Percentiles rank a stretch among this genome's conserved stretches.
These are phyloP conservation scores for Daldinia loculata DNA, from an alignment of 495 filamentous ascomycete genomes.

Conservation along the genomic window DNA sequence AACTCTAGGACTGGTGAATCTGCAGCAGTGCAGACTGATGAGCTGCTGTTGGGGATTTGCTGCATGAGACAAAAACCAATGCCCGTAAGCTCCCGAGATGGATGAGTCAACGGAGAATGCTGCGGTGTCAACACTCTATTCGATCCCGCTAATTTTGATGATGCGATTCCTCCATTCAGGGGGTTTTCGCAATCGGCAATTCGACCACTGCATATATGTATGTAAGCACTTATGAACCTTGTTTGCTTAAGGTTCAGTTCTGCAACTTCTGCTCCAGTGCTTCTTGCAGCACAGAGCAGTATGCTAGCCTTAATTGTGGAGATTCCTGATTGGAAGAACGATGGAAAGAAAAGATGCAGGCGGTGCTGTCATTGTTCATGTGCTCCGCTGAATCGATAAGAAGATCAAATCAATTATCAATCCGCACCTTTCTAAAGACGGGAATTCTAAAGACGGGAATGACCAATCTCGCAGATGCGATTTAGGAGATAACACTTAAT, in stretches of 20 bases:
- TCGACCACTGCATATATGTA: slow-evolving; percentile 4
- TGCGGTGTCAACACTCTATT: slow-evolving; percentile 40
- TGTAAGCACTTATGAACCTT: not conserved
- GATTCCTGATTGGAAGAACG: slow-evolving; percentile 15
- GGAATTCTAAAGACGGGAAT: not conserved
- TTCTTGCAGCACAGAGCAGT: not conserved
- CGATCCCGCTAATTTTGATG: slow-evolving; percentile 17
- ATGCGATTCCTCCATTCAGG: slow-evolving; percentile 26
- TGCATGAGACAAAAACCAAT: slow-evolving; percentile 22
- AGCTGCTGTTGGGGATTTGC: slow-evolving; percentile 7
- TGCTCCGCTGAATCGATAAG: too few relatives aligned
- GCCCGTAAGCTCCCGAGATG: slow-evolving; percentile 21
- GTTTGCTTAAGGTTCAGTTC: not conserved
- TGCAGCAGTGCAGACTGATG: not conserved
- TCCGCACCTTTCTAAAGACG: not conserved
- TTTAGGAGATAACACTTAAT: not conserved
- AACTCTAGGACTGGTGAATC: not conserved
- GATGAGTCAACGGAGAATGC: slow-evolving; percentile 38
- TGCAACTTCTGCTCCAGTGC: not conserved
- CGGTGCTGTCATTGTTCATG: slow-evolving; percentile 18
- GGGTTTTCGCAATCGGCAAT: slow-evolving; percentile 12
- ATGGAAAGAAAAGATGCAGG: not conserved
- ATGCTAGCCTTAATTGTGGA: slow-evolving; percentile 39
- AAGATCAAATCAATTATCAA: too few relatives aligned
- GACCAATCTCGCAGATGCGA: not conserved